A percentile compares a stretch with the other conserved stretches of the same genome.
phyloP scores from a whole-genome alignment of 75 land plant genomes.

The Cupressus sempervirens region DNA sequence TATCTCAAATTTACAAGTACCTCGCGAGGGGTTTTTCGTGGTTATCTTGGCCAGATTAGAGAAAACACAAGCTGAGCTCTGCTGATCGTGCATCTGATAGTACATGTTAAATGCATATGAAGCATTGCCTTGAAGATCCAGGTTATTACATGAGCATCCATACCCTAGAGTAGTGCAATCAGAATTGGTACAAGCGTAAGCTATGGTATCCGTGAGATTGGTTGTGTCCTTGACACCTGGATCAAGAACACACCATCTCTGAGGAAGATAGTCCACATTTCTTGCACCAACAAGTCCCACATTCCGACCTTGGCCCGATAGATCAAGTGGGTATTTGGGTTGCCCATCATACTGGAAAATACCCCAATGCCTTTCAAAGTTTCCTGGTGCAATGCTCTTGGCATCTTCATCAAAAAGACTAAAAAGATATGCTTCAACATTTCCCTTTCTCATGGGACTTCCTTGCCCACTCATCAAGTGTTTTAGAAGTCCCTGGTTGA shows the following conservation, averaged over 20 bases:
- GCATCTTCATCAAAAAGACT: conserved; percentile 62
- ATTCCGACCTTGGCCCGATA: conserved; percentile 26
- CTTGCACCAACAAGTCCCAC: conserved; percentile 27
- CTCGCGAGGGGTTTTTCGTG: conserved; percentile 14
- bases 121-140: conserved; percentile 42
- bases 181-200: conserved; percentile 53
- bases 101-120: conserved; percentile 83
- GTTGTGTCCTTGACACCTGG: conserved; percentile 23
- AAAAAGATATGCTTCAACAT: conserved; percentile 51
- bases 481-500: conserved; percentile 44
- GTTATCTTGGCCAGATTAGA: conserved; percentile 29
- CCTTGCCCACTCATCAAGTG: conserved; percentile 42
- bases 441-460: conserved; percentile 46
- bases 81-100: conserved; percentile 59
- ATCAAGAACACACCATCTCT: conserved; percentile 54
- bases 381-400: conserved; percentile 65
- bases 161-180: conserved; percentile 65
- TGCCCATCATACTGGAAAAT: conserved; percentile 59
- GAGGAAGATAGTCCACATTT: conserved; percentile 37
- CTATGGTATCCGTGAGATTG: conserved; percentile 24
- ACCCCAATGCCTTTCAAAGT: conserved; percentile 86
- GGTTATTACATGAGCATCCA: conserved; percentile 53
- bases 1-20: neutral
- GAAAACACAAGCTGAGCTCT: conserved; percentile 39
- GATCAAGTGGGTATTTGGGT: conserved; percentile 51